Conservation (phyloP, 2,329 filamentous ascomycete species). For the Fusarium setosum region DNA sequence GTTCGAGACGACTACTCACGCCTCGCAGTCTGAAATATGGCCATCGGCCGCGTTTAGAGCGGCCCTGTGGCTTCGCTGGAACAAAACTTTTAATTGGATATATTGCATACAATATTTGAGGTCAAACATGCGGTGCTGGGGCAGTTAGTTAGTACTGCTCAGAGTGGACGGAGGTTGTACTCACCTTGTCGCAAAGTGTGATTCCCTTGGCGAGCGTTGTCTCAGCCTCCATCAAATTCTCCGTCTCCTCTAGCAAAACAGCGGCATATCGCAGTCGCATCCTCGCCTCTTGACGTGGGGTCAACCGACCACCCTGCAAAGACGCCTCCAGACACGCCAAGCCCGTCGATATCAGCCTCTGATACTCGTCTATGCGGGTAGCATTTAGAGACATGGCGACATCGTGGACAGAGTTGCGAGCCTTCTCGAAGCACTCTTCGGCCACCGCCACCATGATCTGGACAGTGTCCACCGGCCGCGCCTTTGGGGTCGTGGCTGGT, state of each 20-base stretch:
- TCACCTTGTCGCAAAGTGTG: slow-evolving; percentile 73
- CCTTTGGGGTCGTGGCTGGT: slow-evolving; percentile 54
- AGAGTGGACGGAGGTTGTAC: neutral
- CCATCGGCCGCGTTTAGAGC: slow-evolving; percentile 78
- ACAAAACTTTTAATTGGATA: slow-evolving; percentile 75
- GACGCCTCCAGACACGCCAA: slow-evolving; percentile 78
- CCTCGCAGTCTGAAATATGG: slow-evolving; percentile 75
- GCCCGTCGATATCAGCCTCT: slow-evolving; percentile 77
- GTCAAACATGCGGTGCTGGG: slow-evolving; percentile 61
- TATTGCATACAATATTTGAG: slow-evolving; percentile 84
- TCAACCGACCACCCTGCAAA: slow-evolving; percentile 69
- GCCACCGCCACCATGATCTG: slow-evolving; percentile 76
- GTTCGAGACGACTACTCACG: slow-evolving; percentile 56
- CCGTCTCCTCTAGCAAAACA: slow-evolving; percentile 79
- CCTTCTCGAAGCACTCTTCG: slow-evolving; percentile 79
- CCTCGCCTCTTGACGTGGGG: slow-evolving; percentile 75
- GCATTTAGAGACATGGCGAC: slow-evolving; percentile 51
- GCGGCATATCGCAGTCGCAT: slow-evolving; percentile 78
- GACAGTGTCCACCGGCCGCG: slow-evolving; percentile 61
- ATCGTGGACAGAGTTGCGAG: slow-evolving; percentile 65
- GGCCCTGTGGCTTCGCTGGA: slow-evolving; percentile 77
- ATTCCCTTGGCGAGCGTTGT: slow-evolving; percentile 78
- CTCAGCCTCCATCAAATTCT: slow-evolving; percentile 79
- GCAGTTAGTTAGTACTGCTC: slow-evolving; percentile 41
- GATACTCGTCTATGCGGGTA: slow-evolving; percentile 71